These are phyloP conservation scores for Lentinula guzmanii DNA, from an alignment of 768 basidiomycete genomes.

Conservation along the genomic window DNA sequence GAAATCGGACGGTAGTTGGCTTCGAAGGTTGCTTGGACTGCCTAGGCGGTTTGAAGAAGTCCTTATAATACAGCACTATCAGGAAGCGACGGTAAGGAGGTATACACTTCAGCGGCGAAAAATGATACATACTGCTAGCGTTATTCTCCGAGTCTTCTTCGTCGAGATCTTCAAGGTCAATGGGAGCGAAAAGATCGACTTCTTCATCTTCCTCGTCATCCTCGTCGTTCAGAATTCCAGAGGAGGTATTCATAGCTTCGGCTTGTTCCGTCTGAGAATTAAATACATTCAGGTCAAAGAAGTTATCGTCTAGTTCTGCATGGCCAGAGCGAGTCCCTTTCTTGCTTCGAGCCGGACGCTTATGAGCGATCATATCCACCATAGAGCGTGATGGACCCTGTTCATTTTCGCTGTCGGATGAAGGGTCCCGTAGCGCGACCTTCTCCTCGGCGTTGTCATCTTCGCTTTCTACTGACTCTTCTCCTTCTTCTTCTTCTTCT, in stretches of 20 bases:
- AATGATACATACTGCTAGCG: conserved; percentile 29
- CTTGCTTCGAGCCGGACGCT: conserved; percentile 17
- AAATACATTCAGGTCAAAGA: conserved; percentile 86
- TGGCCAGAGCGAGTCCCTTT: conserved; percentile 18
- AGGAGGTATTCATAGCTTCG: conserved; percentile 58
- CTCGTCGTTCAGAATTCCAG: conserved; percentile 52
- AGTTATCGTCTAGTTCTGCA: conserved; percentile 73
- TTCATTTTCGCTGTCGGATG: conserved; percentile 23
- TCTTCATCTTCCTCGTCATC: conserved; percentile 54
- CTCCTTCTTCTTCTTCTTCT: conserved; percentile 18
- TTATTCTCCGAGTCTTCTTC: conserved; percentile 41
- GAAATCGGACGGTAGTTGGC: conserved; percentile 63
- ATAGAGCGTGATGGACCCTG: conserved; percentile 11
- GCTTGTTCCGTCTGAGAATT: conserved; percentile 79
- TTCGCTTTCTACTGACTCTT: conserved; percentile 18
- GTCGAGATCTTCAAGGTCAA: conserved; percentile 40
- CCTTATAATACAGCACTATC: conserved; percentile 63
- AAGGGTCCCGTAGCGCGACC: conserved; percentile 29
- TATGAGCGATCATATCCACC: conserved; percentile 15
- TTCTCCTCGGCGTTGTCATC: conserved; percentile 17
- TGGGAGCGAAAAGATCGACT: conserved; percentile 59
- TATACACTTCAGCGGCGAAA: not conserved
- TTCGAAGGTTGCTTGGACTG: conserved; percentile 17
- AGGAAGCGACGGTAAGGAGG: conserved; percentile 4
- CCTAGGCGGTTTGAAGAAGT: conserved; percentile 73